phyloP scores from a whole-genome alignment of 106 monocot genomes.

The Hemerocallis citrina region DNA sequence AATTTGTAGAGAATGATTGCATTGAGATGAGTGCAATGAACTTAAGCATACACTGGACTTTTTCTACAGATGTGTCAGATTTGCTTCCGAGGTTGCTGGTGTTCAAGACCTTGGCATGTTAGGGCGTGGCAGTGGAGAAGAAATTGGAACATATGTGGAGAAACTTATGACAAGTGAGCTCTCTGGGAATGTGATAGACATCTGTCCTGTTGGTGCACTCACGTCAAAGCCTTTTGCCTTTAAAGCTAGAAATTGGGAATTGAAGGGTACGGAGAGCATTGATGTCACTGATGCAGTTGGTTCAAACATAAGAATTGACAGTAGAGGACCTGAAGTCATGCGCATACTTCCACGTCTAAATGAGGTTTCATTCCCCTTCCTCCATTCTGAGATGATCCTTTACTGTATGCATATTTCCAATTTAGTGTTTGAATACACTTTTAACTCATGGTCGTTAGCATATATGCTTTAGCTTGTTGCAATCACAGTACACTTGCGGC shows the following conservation, averaged over 20 bases:
- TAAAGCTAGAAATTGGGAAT: slow-evolving; percentile 97
- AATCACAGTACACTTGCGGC: not conserved
- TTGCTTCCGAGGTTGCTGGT: slow-evolving; percentile 91
- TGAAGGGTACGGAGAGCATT: slow-evolving; percentile 95
- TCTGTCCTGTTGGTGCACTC: slow-evolving; percentile 97
- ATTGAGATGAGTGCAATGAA: not conserved
- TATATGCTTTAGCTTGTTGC: too few relatives aligned
- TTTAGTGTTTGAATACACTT: too few relatives aligned
- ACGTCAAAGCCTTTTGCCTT: slow-evolving; percentile 99
- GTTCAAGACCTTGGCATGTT: slow-evolving; percentile 95
- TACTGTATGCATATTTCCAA: too few relatives aligned
- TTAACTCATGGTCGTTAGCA: too few relatives aligned
- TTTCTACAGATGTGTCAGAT: slow-evolving; percentile 53
- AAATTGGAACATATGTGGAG: slow-evolving; percentile 97
- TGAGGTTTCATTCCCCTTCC: slow-evolving; percentile 49
- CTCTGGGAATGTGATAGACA: slow-evolving; percentile 99
- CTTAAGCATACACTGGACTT: not conserved
- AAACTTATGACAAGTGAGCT: slow-evolving; percentile 99
- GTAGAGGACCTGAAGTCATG: slow-evolving; percentile 99
- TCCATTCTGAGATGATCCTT: not conserved
- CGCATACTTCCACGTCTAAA: slow-evolving; percentile 88
- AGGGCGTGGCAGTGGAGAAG: slow-evolving; percentile 97
- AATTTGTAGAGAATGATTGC: too few relatives aligned
- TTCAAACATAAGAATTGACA: slow-evolving; percentile 95
- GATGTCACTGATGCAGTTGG: slow-evolving; percentile 99